Conservation (phyloP, 129 eudicot species). For the sunflower (Helianthus annuus) region DNA sequence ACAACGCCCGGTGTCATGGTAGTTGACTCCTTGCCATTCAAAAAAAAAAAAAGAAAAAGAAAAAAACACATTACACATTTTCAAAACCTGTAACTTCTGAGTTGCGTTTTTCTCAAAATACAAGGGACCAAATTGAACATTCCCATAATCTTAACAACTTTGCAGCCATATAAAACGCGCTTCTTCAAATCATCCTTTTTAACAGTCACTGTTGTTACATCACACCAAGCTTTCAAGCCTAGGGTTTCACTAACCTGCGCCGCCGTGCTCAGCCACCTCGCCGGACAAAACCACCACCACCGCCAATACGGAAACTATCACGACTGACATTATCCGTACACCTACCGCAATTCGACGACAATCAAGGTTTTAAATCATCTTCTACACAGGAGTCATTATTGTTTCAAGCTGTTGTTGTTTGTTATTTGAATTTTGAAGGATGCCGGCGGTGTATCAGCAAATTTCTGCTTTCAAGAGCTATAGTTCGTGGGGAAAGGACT, state of each 20-base stretch:
- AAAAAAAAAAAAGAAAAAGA: too few relatives aligned
- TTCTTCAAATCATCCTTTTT: too few relatives aligned
- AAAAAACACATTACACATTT: too few relatives aligned
- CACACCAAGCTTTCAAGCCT: neutral
- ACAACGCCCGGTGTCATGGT: too few relatives aligned
- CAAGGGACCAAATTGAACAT: too few relatives aligned
- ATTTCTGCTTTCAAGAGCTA: conserved; percentile 30
- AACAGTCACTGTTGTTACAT: too few relatives aligned
- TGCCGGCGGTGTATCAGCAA: conserved; percentile 28
- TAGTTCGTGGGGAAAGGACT: conserved; percentile 11
- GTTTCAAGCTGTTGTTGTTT: neutral
- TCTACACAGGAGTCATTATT: neutral
- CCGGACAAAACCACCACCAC: conserved; percentile 14
- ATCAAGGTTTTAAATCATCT: neutral
- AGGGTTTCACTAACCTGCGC: conserved; percentile 33
- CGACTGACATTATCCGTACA: conserved; percentile 7
- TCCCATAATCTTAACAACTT: too few relatives aligned
- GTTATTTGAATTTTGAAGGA: conserved; percentile 20
- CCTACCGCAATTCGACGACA: conserved; percentile 29
- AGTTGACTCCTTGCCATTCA: too few relatives aligned
- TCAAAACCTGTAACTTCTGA: too few relatives aligned
- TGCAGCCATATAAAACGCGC: too few relatives aligned
- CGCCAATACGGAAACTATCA: neutral
- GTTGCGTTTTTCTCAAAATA: too few relatives aligned
- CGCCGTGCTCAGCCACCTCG: conserved; percentile 28